phyloP scores from a whole-genome alignment of 345 rosid species.

The Lagerstroemia speciosa region DNA sequence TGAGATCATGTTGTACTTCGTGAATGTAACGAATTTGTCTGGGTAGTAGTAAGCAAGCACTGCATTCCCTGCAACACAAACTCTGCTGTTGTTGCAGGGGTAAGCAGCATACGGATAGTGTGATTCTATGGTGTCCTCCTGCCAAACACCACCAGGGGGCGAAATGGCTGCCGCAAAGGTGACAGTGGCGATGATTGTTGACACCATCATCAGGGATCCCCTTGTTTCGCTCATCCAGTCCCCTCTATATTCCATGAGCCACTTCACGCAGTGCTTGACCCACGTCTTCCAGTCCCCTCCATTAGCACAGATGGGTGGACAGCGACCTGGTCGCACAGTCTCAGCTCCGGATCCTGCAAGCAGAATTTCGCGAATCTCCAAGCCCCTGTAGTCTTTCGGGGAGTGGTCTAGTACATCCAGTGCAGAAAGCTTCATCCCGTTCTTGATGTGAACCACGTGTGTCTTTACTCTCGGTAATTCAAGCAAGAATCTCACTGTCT shows the following conservation, averaged over 20 bases:
- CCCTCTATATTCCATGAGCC: no score
- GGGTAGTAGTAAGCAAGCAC: neutral
- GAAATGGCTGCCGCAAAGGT: no score
- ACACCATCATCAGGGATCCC: no score
- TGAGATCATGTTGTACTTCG: no score
- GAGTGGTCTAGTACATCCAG: neutral
- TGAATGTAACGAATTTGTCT: neutral
- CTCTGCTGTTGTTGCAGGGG: no score
- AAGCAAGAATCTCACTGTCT: neutral
- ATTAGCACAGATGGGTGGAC: no score
- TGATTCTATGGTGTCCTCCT: neutral
- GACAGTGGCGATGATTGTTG: no score
- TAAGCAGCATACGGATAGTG: no score
- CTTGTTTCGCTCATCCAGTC: no score
- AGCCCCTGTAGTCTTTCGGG: neutral
- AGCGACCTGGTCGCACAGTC: no score
- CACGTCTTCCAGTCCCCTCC: neutral
- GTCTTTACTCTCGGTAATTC: neutral
- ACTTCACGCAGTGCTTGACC: no score
- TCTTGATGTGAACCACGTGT: neutral
- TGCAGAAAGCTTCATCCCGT: neutral
- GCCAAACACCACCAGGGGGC: conserved; percentile 5
- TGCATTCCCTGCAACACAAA: neutral
- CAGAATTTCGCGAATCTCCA: neutral
- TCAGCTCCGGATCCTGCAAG: neutral